Base-by-base conservation (phyloP, 23 red algal genomes). In the Chondrus crispus region DNA sequence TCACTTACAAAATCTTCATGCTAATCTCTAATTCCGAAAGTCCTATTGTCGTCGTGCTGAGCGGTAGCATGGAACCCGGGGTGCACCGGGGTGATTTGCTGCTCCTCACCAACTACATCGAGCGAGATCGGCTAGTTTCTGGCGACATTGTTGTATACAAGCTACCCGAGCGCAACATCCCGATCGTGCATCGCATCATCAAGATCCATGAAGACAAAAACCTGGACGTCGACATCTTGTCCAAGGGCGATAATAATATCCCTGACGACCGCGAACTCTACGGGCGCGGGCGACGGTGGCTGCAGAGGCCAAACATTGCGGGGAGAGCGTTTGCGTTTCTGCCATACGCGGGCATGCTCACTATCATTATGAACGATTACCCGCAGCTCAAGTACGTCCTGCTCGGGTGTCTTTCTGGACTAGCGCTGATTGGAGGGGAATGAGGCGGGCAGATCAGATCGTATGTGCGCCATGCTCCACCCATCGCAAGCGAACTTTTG, bases 121-220 rank as follows among this genome's bases (percentile, higher is more conserved):
- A 91, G 43, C 74, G 68, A 60, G 85, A 93, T 24, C 47, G 69
- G 32, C 76, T 96, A 5, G 76, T 74, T 19, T 85, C 88, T 18
- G 97, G 97, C 19, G 97, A 99, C 82, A 99, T 99, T 44, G 97
- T 99, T 3, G 97, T 99, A 12, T 99, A 99, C 84, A 95, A 95
- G 46, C 68, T 99, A 16, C 93, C 88, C 20, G 95, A 93, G 11
- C 91, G 97, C 45, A 74, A 81, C 8, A 82, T 99, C 46, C 97
- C 97, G 0, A 99, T 99, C 53, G 91, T 99, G 9, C 97, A 99
- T 88, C 93, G 97, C 28, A 95, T 99, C 48, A 95, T 99, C 19
- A 91, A 95, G 49, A 92, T 98, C 62, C 92, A 90, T 22, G 83
- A 93, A 68, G 82, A 72, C 8, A 13, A 83, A 40, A 63, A 73